Percentiles rank a stretch among this genome's conserved stretches.
Conservation (phyloP, 106 monocot genomes). For the Phalaenopsis equestris region DNA sequence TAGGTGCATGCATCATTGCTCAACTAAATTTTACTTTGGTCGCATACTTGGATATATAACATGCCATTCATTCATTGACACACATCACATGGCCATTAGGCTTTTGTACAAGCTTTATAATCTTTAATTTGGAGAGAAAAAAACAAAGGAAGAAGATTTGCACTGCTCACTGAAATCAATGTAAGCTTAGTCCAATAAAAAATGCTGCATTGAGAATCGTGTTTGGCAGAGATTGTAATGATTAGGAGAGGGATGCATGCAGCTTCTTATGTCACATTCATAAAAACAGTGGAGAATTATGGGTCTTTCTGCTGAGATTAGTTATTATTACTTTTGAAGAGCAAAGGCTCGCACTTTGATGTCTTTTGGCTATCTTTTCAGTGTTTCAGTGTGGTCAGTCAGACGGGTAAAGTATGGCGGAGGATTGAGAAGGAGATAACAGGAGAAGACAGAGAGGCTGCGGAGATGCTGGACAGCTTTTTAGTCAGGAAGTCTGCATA, state of each 20-base stretch:
- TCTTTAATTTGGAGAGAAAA: background rate
- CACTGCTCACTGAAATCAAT: background rate
- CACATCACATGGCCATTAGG: background rate
- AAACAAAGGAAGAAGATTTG: background rate
- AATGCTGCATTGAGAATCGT: background rate
- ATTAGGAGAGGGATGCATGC: constrained; percentile 5
- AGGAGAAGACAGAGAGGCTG: too few relatives aligned
- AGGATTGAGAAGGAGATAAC: background rate
- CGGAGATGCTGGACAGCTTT: background rate
- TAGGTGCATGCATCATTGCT: background rate
- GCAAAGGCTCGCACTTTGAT: background rate
- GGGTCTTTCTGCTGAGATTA: background rate
- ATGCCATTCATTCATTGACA: background rate
- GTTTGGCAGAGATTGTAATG: background rate
- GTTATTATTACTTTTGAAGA: background rate
- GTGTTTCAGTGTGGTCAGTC: background rate
- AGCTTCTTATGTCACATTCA: background rate
- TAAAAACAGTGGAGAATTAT: background rate
- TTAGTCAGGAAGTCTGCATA: background rate
- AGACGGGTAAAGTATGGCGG: background rate
- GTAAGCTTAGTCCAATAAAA: background rate
- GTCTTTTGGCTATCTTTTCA: background rate
- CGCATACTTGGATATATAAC: background rate
- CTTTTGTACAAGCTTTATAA: background rate
- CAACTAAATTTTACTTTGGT: background rate